Percentiles rank a stretch among this genome's conserved stretches.
These are phyloP conservation scores for Speleostelium caveatum DNA, from an alignment of 78 protist genomes.

Conservation along the genomic window DNA sequence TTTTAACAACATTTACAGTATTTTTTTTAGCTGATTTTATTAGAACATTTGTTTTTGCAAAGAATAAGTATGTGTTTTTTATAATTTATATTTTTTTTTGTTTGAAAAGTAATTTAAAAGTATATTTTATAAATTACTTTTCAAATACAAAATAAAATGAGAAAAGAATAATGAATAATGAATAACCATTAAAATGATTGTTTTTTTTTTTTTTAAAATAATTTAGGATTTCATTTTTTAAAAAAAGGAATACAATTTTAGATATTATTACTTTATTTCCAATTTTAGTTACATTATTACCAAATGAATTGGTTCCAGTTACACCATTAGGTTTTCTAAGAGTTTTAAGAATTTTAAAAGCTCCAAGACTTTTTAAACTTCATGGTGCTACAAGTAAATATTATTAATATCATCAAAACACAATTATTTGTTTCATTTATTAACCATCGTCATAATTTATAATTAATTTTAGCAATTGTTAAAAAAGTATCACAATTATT, in stretches of 20 bases:
- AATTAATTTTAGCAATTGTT: neutral
- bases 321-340: slow-evolving; percentile 73
- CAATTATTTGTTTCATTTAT: neutral
- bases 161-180: no score
- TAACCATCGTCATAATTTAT: neutral
- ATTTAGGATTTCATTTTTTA: slow-evolving; percentile 15
- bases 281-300: slow-evolving; percentile 55
- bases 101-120: no score
- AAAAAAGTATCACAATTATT: slow-evolving; percentile 31
- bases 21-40: slow-evolving; percentile 54
- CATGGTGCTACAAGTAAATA: slow-evolving; percentile 70
- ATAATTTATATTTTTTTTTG: no score
- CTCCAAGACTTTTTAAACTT: slow-evolving; percentile 74
- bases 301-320: slow-evolving; percentile 24
- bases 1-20: slow-evolving; percentile 10
- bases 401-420: neutral
- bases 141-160: no score
- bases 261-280: slow-evolving; percentile 64
- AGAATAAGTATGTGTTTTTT: slow-evolving; percentile 56
- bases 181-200: no score
- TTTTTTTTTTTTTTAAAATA: neutral
- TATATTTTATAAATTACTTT: no score
- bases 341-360: slow-evolving; percentile 67
- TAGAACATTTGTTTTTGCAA: slow-evolving; percentile 51
- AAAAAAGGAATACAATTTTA: slow-evolving; percentile 46